Conservation (phyloP, 768 basidiomycete species). For the Lentinula sp. region DNA sequence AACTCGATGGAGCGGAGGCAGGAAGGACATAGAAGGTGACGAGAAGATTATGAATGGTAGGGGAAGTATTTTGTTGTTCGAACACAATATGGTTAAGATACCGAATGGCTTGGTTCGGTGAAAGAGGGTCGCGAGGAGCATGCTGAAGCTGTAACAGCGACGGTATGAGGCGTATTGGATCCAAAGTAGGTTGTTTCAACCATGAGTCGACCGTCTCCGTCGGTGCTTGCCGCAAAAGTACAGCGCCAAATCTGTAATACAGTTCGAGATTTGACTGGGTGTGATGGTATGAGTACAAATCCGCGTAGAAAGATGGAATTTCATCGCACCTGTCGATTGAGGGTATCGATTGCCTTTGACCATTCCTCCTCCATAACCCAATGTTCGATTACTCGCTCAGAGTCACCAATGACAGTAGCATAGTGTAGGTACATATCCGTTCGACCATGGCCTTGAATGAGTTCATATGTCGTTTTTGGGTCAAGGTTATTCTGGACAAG, state of each 20-base stretch:
- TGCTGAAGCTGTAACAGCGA: slow-evolving; percentile 81
- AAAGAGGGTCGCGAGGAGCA: slow-evolving; percentile 60
- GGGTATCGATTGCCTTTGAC: slow-evolving; percentile 83
- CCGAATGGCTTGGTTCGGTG: slow-evolving; percentile 82
- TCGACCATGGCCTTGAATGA: slow-evolving; percentile 90
- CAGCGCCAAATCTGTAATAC: slow-evolving; percentile 90
- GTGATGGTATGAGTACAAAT: background rate
- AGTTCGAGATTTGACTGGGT: slow-evolving; percentile 73
- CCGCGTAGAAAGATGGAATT: background rate
- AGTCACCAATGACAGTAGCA: slow-evolving; percentile 77
- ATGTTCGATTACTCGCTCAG: slow-evolving; percentile 80
- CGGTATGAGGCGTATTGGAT: slow-evolving; percentile 83
- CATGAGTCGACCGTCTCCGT: slow-evolving; percentile 91
- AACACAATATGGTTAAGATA: slow-evolving; percentile 86
- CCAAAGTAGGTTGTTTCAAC: slow-evolving; percentile 75
- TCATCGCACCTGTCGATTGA: slow-evolving; percentile 74
- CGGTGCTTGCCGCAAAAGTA: slow-evolving; percentile 80
- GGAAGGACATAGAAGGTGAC: slow-evolving; percentile 77
- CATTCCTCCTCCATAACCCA: slow-evolving; percentile 93
- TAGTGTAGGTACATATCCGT: slow-evolving; percentile 91
- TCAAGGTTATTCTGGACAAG: slow-evolving; percentile 70
- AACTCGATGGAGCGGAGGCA: slow-evolving; percentile 28
- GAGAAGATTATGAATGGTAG: slow-evolving; percentile 91
- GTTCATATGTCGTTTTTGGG: slow-evolving; percentile 79
- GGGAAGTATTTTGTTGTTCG: slow-evolving; percentile 70